Base-by-base conservation (phyloP, 352 stramenopile genomes). In the Pythium sp. region DNA sequence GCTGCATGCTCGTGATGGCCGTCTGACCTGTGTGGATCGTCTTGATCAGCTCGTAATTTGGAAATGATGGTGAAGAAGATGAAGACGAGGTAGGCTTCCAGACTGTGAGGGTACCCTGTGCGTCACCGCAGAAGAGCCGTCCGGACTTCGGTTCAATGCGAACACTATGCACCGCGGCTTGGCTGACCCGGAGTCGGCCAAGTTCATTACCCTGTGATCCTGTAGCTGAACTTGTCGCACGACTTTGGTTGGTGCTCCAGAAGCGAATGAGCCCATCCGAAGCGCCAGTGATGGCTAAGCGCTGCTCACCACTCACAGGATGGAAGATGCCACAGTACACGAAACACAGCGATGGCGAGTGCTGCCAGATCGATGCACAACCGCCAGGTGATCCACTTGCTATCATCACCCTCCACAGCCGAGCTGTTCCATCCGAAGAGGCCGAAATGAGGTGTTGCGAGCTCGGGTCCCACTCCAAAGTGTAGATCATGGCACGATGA, bases 261-360 rank as follows among this genome's bases (percentile, higher is more conserved):
- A 92, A 71, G 2, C 84, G 81, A 5, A 91, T 46, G 15, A 72
- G 65, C 0, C 86, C 81, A 65, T 92, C 81, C 0, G 82, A 90
- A 6, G 82, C 72, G 5, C 80, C 84, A 6, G 72, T 86, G 32
- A 90, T n/a, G 5, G 79, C 65, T 11, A 87, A 43, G 18, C 20
- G 58, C 11, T 77, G 58, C 11, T 77, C 67, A 14, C 66, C 68
- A 9, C 71, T 43, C 0, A 32, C 71, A 12, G 66, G 38, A 43
- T 90, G 73, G 67, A 91, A 93, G 7, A 80, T 72, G 1, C 78
- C 79, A 53, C 82, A 87, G 65, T 90, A 92, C 9, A 92, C 86
- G 58, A 90, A 90, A 14, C 71, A 79, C 12, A 79, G 83, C 2
- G 69, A 61, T 5, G 80, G 80, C 9, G 86, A 74, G 67, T 93